Evolutionary conservation across 2,329 filamentous ascomycete species (phyloP).

Genomic region (Claviceps fusiformis): DNA sequence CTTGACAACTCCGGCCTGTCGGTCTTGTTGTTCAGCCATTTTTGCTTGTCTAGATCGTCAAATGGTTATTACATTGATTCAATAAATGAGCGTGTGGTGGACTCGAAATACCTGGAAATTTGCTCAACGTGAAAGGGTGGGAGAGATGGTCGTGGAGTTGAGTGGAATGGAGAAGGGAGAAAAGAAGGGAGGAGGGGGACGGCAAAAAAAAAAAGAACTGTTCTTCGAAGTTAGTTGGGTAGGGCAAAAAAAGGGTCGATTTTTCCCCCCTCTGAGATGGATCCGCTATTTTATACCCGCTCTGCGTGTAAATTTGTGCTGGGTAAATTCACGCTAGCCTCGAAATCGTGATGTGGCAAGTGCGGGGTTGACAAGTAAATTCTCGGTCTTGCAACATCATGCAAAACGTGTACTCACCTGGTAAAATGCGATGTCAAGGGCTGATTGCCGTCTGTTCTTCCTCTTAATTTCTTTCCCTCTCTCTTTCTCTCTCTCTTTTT

Average conservation of each 20-base stretch:
- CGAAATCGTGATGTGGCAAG: slow-evolving; percentile 2
- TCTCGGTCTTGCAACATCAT: neutral
- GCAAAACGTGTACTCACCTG: neutral
- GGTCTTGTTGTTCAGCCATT: slow-evolving; percentile 8
- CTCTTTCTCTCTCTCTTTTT: too few relatives aligned
- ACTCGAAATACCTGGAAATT: neutral
- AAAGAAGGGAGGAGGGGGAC: neutral
- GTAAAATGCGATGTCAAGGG: neutral
- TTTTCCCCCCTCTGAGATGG: neutral
- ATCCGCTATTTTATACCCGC: slow-evolving; percentile 2
- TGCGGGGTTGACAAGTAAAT: neutral
- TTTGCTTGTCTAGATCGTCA: too few relatives aligned
- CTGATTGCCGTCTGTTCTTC: neutral
- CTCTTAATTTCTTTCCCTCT: too few relatives aligned
- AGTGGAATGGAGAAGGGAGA: neutral
- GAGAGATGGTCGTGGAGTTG: neutral
- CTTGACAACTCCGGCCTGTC: slow-evolving; percentile 8
- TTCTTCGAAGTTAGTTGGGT: neutral
- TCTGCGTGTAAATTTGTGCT: neutral
- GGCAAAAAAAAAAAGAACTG: neutral
- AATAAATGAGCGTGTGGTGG: too few relatives aligned
- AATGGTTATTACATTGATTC: too few relatives aligned
- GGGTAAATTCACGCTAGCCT: slow-evolving; percentile 1
- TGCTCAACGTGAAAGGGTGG: neutral
- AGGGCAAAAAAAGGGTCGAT: neutral